Percentiles rank a stretch among this genome's conserved stretches.
Evolutionary conservation across 257 asterid genomes (phyloP).

Genomic region (Petunia secreta): DNA sequence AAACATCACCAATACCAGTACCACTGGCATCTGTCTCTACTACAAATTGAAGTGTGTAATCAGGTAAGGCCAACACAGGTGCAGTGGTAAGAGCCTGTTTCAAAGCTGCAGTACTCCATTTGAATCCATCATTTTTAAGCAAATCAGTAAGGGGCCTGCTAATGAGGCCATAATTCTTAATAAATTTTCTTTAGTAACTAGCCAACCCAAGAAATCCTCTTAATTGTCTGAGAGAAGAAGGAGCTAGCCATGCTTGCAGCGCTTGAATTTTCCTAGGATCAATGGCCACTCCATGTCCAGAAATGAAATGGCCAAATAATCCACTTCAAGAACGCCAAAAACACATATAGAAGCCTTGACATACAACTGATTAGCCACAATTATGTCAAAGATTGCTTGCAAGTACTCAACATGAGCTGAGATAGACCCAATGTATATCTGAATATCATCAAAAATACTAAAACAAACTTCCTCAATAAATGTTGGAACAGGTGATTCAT

Average conservation of each 20-base stretch:
- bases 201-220: not conserved
- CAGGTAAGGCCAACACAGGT: not conserved
- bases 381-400: too few relatives aligned
- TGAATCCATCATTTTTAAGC: not conserved
- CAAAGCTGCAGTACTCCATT: not conserved
- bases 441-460: too few relatives aligned
- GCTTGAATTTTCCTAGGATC: not conserved
- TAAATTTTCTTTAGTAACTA: not conserved
- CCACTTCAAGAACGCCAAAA: not conserved
- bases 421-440: too few relatives aligned
- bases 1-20: not conserved
- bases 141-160: not conserved
- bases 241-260: not conserved
- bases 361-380: too few relatives aligned
- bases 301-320: not conserved
- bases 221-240: not conserved
- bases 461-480: too few relatives aligned
- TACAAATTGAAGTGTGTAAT: not conserved
- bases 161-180: too few relatives aligned
- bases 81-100: not conserved
- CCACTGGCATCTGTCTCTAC: not conserved
- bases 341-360: too few relatives aligned
- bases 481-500: too few relatives aligned
- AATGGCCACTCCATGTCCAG: not conserved
- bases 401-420: too few relatives aligned